These are phyloP conservation scores for Arthrobotrys musiformis DNA, from an alignment of 2,329 filamentous ascomycete genomes.

Conservation along the genomic window DNA sequence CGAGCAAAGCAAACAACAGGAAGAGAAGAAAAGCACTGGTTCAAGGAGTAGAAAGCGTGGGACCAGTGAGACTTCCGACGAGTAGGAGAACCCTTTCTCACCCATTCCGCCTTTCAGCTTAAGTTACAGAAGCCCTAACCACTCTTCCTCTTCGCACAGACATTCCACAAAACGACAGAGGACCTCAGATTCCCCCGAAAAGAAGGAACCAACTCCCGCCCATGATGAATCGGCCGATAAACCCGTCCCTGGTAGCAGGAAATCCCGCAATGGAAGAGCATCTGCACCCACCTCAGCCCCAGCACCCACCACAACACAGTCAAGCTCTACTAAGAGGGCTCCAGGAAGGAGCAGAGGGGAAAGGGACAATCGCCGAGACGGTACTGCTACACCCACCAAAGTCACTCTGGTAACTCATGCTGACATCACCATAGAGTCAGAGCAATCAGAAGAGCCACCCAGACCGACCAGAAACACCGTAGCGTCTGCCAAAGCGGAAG, in stretches of 20 bases:
- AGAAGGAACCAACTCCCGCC: constrained; percentile 71
- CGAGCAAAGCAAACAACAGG: constrained; percentile 91
- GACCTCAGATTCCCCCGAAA: constrained; percentile 78
- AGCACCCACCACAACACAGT: constrained; percentile 53
- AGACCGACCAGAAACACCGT: constrained; percentile 46
- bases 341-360: constrained; percentile 49
- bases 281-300: constrained; percentile 59
- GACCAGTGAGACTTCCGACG: constrained; percentile 85
- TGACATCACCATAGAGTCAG: constrained; percentile 55
- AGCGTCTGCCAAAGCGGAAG: constrained; percentile 40
- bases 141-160: constrained; percentile 48
- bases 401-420: constrained; percentile 55
- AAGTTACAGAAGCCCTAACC: constrained; percentile 43
- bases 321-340: constrained; percentile 47
- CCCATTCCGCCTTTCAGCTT: constrained; percentile 3
- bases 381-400: constrained; percentile 54
- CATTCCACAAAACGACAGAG: constrained; percentile 77
- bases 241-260: constrained; percentile 69
- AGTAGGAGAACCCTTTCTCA: constrained; percentile 72
- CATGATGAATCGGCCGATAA: constrained; percentile 73
- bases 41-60: constrained; percentile 80
- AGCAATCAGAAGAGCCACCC: constrained; percentile 54
- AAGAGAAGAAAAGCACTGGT: constrained; percentile 71
- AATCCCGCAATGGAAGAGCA: constrained; percentile 67
- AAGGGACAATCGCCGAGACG: constrained; percentile 54